A percentile compares a stretch with the other conserved stretches of the same genome.
phyloP scores from a whole-genome alignment of 768 basidiomycete genomes.

The Boletus bicolor region DNA sequence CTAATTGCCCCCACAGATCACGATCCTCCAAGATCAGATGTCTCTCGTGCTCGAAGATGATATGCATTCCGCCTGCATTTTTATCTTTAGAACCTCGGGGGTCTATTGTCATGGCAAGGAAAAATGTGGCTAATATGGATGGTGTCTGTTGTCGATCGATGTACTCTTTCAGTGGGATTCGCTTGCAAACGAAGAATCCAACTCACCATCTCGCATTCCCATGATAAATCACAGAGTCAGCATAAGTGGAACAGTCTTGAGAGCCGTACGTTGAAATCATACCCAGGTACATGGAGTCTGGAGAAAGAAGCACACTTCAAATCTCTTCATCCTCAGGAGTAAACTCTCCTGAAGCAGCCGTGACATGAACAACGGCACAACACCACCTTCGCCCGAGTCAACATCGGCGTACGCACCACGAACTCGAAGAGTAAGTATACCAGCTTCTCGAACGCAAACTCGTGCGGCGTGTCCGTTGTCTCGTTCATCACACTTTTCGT shows the following conservation, averaged over 20 bases:
- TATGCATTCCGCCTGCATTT: slow-evolving; percentile 16
- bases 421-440: background rate
- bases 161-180: background rate
- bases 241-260: background rate
- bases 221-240: slow-evolving; percentile 20
- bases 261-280: background rate
- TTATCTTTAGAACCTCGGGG: slow-evolving; percentile 5
- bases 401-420: background rate
- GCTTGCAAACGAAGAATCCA: slow-evolving; percentile 13
- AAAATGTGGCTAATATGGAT: slow-evolving; percentile 10
- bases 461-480: background rate
- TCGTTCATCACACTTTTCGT: slow-evolving; percentile 1
- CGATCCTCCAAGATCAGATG: slow-evolving; percentile 12
- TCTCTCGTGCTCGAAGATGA: slow-evolving; percentile 1
- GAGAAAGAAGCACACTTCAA: slow-evolving; percentile 17
- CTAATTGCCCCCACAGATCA: slow-evolving; percentile 6
- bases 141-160: slow-evolving; percentile 20
- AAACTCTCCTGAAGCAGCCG: slow-evolving; percentile 6
- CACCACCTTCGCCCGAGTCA: slow-evolving; percentile 8
- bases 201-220: slow-evolving; percentile 14
- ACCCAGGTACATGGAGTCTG: slow-evolving; percentile 14
- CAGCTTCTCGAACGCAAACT: slow-evolving; percentile 9
- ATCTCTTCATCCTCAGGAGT: slow-evolving; percentile 9
- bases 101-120: slow-evolving; percentile 17
- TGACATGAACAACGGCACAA: slow-evolving; percentile 12